Evolutionary conservation across 1,139 yeast genomes (phyloP).

Genomic region (Zygoascus hellenicus): DNA sequence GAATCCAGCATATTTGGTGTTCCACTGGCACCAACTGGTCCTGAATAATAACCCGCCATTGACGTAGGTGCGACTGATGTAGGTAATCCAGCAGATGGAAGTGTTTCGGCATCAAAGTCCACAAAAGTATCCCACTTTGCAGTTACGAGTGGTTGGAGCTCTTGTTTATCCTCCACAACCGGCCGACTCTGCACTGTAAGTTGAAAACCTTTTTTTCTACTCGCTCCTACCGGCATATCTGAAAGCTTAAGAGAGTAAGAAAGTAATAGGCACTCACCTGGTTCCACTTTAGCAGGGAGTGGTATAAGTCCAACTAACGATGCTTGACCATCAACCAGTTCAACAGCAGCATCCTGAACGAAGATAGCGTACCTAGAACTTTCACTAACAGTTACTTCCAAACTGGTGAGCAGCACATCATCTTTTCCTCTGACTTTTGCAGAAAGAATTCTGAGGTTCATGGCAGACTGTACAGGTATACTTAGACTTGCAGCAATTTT

Average conservation of each 20-base stretch:
- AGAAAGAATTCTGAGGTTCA: conserved; percentile 52
- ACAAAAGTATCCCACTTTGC: conserved; percentile 59
- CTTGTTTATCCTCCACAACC: neutral
- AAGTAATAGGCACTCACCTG: conserved; percentile 33
- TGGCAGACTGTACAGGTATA: conserved; percentile 44
- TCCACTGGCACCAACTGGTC: conserved; percentile 2
- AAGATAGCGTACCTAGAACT: conserved; percentile 28
- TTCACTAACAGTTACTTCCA: conserved; percentile 50
- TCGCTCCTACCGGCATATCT: conserved; percentile 18
- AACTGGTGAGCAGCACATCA: conserved; percentile 46
- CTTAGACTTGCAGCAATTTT: conserved; percentile 5
- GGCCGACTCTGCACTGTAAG: conserved; percentile 21
- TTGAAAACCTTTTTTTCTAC: conserved; percentile 23
- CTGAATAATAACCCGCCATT: neutral
- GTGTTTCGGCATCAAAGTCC: conserved; percentile 44
- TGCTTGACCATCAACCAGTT: conserved; percentile 40
- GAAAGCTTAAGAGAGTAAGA: conserved; percentile 26
- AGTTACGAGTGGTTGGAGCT: conserved; percentile 34
- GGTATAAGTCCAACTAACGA: conserved; percentile 33
- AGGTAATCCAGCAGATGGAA: neutral
- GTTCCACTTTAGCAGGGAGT: conserved; percentile 31
- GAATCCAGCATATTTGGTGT: neutral
- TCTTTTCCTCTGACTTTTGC: conserved; percentile 53
- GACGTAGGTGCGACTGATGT: neutral
- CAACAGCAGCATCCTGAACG: conserved; percentile 37